These are phyloP conservation scores for Pestalotiopsis sp. DNA, from an alignment of 2,329 filamentous ascomycete genomes.

Conservation along the genomic window DNA sequence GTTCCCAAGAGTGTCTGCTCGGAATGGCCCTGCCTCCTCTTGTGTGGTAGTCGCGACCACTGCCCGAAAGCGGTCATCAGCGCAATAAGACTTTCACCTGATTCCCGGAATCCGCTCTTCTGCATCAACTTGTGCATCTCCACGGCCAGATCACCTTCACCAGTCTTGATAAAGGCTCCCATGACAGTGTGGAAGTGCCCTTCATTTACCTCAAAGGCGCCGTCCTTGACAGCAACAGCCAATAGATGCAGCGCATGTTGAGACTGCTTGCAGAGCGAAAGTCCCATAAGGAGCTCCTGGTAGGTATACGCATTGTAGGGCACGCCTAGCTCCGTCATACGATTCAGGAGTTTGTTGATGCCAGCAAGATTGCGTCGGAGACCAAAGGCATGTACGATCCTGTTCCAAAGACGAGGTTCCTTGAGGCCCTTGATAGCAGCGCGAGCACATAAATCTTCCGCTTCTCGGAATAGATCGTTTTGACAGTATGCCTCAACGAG, in stretches of 20 bases:
- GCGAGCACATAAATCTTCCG: slow-evolving; percentile 59
- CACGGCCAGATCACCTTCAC: slow-evolving; percentile 42
- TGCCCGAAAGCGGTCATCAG: slow-evolving; percentile 41
- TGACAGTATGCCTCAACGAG: slow-evolving; percentile 69
- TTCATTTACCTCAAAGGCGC: slow-evolving; percentile 43
- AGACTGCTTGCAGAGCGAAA: slow-evolving; percentile 49
- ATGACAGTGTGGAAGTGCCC: slow-evolving; percentile 56
- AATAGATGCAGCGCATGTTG: slow-evolving; percentile 51
- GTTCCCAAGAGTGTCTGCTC: neutral
- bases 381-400: slow-evolving; percentile 70
- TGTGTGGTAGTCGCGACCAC: slow-evolving; percentile 30
- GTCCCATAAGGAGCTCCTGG: slow-evolving; percentile 46
- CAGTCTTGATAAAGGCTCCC: slow-evolving; percentile 47
- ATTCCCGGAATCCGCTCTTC: slow-evolving; percentile 39
- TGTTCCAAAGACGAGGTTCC: slow-evolving; percentile 73
- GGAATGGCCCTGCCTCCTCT: neutral
- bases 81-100: slow-evolving; percentile 43
- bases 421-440: slow-evolving; percentile 52
- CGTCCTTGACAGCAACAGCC: slow-evolving; percentile 41
- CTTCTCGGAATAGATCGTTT: slow-evolving; percentile 53
- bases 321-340: slow-evolving; percentile 48
- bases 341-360: slow-evolving; percentile 47
- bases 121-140: slow-evolving; percentile 44
- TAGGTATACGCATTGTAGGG: slow-evolving; percentile 53
- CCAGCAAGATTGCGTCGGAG: slow-evolving; percentile 54